A percentile compares a stretch with the other conserved stretches of the same genome.
Conservation (phyloP, 768 basidiomycete species). For the Tricholoma sp. region DNA sequence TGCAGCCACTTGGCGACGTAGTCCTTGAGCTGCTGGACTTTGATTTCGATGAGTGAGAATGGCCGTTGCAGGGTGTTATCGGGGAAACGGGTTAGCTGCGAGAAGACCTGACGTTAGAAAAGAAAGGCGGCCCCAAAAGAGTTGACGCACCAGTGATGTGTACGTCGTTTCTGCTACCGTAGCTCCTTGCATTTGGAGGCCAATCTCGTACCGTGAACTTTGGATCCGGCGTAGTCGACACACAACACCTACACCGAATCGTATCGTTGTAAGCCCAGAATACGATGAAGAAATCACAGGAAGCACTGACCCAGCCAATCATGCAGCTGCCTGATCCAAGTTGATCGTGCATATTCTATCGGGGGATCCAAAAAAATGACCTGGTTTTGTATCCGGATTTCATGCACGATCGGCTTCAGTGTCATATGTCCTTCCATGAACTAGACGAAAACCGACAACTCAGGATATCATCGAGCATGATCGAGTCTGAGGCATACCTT, state of each 20-base stretch:
- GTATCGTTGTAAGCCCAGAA: background rate
- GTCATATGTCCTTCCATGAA: constrained; percentile 69
- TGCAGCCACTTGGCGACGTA: constrained; percentile 98
- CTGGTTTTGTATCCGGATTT: constrained; percentile 97
- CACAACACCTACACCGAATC: constrained; percentile 56
- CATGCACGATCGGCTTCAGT: constrained; percentile 86
- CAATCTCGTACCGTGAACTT: constrained; percentile 96
- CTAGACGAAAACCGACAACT: constrained; percentile 27
- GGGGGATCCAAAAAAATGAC: constrained; percentile 98
- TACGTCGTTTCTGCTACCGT: constrained; percentile 70
- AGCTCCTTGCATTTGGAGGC: constrained; percentile 80
- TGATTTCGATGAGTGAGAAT: constrained; percentile 81
- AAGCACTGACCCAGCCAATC: constrained; percentile 69
- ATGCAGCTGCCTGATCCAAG: constrained; percentile 87
- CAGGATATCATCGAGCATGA: background rate
- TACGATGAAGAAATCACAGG: too few relatives aligned
- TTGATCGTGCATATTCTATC: constrained; percentile 87
- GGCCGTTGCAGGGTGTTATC: constrained; percentile 76
- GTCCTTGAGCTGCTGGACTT: constrained; percentile 79
- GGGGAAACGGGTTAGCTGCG: constrained; percentile 67
- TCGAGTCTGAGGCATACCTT: constrained; percentile 43
- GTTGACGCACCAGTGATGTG: constrained; percentile 65
- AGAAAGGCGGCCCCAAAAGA: background rate
- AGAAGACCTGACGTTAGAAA: background rate
- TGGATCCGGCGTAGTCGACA: constrained; percentile 86